phyloP scores from a whole-genome alignment of 1,284 basidiomycete genomes.

The Microstroma glucosiphilum region DNA sequence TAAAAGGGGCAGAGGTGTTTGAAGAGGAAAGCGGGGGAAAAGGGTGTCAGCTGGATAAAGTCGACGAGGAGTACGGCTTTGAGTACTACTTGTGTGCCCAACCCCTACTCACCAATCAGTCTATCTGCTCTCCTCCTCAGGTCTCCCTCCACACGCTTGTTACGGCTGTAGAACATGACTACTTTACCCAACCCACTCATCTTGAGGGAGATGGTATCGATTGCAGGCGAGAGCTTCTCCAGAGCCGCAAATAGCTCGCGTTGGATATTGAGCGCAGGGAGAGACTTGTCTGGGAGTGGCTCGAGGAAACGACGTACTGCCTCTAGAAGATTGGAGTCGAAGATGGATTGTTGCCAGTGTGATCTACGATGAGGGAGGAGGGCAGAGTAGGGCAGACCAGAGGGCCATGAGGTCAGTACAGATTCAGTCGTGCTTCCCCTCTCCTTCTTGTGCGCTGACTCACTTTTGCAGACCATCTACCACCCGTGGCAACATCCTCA shows the following conservation, averaged over 20 bases:
- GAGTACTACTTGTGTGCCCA: not conserved
- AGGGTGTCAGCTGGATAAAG: not conserved
- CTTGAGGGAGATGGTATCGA: conserved; percentile 84
- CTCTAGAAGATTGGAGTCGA: conserved; percentile 89
- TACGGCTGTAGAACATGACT: conserved; percentile 90
- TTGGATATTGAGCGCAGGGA: conserved; percentile 93
- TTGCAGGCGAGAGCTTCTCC: conserved; percentile 62
- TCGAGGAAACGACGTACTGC: conserved; percentile 89
- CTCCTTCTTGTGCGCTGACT: conserved; percentile 61
- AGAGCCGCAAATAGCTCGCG: conserved; percentile 80
- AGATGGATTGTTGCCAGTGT: conserved; percentile 69
- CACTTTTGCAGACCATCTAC: conserved; percentile 92
- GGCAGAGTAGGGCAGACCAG: not conserved
- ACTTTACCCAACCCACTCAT: conserved; percentile 86
- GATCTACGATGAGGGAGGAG: conserved; percentile 4
- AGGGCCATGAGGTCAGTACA: not conserved
- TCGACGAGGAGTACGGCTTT: not conserved
- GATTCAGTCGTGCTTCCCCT: conserved; percentile 51
- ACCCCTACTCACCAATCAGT: conserved; percentile 61
- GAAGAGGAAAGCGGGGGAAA: not conserved
- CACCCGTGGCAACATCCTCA: conserved; percentile 76
- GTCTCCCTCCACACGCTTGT: conserved; percentile 70
- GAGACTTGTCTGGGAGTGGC: conserved; percentile 80
- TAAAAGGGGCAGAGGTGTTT: not conserved
- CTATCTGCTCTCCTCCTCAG: conserved; percentile 75